Base-by-base conservation (phyloP, 768 basidiomycete genomes). In the Termitomyces eurrhizus region DNA sequence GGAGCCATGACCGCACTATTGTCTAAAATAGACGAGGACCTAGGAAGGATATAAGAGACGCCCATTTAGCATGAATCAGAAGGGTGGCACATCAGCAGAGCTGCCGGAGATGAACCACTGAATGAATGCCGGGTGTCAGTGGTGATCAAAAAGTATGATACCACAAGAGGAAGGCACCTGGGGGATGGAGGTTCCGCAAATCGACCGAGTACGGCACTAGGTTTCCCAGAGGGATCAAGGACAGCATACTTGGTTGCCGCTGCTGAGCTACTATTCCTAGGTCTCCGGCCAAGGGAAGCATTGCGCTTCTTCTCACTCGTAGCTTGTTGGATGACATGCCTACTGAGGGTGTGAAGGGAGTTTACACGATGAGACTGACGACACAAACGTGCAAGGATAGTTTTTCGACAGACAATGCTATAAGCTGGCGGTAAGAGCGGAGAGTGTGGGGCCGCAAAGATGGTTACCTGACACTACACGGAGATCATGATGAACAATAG, bases 331-430 rank as follows among this genome's bases (percentile, higher is more conserved):
- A 92, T 88, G 69, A 76, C 86, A 69, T 93, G 89, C 61, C 90
- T 92, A 68, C 18, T 59, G 61, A 64, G 62, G 7, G 8, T n/a
- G 13, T 41, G 18, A 46, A 59, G 48, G 49, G 37, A 52, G 54
- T 54, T 59, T 51, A 29, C 46, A 35, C 62, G 36, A 45, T 44
- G 35, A 53, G 45, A 37, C 39, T 35, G 54, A 51, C 61, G 61
- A 65, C 18, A 84, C 90, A 66, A 68, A 93, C 92, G 93, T 94
- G 92, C 93, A 95, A 49, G 91, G 88, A 69, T 90, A 92, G 68
- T 90, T 92, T 77, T 95, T 95, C 62, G 88, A 83, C 62, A 86
- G 74, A 73, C 93, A 95, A 69, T 94, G 92, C 88, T 94, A 66
- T 36, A 21, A 41, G 42, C 59, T 52, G 50, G 39, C 52, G 60